Evolutionary conservation across 495 filamentous ascomycete genomes (phyloP).

Genomic region (Aspergillus diversus): DNA sequence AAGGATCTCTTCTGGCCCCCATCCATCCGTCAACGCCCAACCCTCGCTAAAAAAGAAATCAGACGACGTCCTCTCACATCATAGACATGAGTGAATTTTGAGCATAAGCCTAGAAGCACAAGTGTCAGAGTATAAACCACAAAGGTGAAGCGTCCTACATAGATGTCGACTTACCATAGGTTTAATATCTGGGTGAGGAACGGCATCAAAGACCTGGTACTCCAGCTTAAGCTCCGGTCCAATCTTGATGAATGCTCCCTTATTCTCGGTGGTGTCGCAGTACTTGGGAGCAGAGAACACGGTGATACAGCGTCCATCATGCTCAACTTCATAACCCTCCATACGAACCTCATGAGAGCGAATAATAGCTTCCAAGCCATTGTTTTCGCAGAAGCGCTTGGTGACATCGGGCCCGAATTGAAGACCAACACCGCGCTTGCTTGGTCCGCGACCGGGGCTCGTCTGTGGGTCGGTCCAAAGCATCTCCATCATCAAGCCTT

Average conservation of each 20-base stretch:
- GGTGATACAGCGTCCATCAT: conserved; percentile 96
- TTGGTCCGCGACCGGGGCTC: conserved; percentile 83
- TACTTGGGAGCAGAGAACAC: conserved; percentile 98
- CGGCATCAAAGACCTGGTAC: conserved; percentile 92
- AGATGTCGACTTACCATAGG: conserved; percentile 73
- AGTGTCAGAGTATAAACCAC: background rate
- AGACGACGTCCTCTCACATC: conserved; percentile 47
- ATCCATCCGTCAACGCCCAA: conserved; percentile 20
- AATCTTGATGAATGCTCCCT: conserved; percentile 98
- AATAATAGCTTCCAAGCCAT: conserved; percentile 92
- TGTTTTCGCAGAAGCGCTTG: conserved; percentile 94
- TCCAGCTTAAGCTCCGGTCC: conserved; percentile 87
- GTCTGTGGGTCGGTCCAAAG: conserved; percentile 97
- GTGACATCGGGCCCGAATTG: conserved; percentile 98
- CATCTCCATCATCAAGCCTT: conserved; percentile 99
- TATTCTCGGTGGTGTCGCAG: conserved; percentile 97
- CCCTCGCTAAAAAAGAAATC: conserved; percentile 22
- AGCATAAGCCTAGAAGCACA: conserved; percentile 67
- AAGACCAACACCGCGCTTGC: conserved; percentile 94
- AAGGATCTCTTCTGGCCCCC: conserved; percentile 3
- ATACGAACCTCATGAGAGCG: conserved; percentile 97
- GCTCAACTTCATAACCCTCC: conserved; percentile 97
- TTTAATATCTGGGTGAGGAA: conserved; percentile 91
- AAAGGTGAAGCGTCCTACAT: background rate
- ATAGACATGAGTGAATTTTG: conserved; percentile 75